Percentiles rank a stretch among this genome's conserved stretches.
Conservation (phyloP, 805 yeast species). For the Metschnikowia lachancei region DNA sequence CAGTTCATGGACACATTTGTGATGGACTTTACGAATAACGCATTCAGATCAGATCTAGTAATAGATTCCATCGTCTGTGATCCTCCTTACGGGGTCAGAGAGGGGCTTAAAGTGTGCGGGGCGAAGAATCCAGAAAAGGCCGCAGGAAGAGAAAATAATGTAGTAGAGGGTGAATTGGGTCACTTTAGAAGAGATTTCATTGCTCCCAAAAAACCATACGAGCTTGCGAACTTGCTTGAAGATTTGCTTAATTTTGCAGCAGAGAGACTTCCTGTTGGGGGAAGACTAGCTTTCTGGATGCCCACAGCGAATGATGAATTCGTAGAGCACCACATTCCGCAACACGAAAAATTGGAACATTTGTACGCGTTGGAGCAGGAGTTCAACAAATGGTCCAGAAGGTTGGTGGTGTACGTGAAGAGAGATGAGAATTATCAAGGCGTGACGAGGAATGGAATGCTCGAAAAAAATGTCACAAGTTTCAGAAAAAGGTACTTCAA, state of each 20-base stretch:
- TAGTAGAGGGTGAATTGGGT: constrained; percentile 79
- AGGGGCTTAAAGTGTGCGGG: constrained; percentile 91
- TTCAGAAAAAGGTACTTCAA: constrained; percentile 77
- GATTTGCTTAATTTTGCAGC: constrained; percentile 77
- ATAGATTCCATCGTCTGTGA: constrained; percentile 89
- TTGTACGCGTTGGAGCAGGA: constrained; percentile 77
- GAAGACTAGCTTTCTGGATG: constrained; percentile 94
- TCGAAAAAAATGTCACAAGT: constrained; percentile 45
- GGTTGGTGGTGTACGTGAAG: constrained; percentile 77
- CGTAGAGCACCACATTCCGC: constrained; percentile 67
- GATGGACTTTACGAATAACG: constrained; percentile 93
- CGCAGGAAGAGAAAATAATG: constrained; percentile 65
- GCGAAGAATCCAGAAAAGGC: constrained; percentile 66
- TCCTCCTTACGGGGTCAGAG: constrained; percentile 97
- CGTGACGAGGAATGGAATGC: constrained; percentile 42
- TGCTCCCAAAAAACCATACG: constrained; percentile 90
- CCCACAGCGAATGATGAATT: constrained; percentile 91
- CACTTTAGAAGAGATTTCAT: constrained; percentile 77
- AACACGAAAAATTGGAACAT: constrained; percentile 69
- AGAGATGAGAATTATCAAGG: constrained; percentile 52
- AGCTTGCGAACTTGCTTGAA: constrained; percentile 69
- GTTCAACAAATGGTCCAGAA: constrained; percentile 90
- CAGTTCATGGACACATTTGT: constrained; percentile 73
- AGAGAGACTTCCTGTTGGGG: constrained; percentile 64
- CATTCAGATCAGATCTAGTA: constrained; percentile 58